Evolutionary conservation across 23 red algal genomes (phyloP), one percentile per base, ranked within the genome.

Genomic region (Agarophyton chilense): DNA sequence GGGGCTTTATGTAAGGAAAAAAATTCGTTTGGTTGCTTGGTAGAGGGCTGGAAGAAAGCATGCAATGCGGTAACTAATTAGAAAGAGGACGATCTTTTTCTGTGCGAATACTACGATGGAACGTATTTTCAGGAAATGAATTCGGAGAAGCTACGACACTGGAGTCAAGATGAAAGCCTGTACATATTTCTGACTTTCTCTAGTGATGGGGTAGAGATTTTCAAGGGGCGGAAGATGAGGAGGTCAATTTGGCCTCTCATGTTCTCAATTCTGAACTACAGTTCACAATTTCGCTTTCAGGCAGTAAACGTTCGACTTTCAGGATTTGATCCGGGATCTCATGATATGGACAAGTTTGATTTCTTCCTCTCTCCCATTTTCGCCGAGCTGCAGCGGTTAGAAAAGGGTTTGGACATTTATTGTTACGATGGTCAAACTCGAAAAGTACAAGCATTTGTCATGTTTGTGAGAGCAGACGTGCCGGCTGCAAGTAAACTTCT

Each of bases 61-160:
- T n/a, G n/a, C n/a, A n/a, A n/a, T n/a, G n/a, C n/a, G n/a, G n/a
- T n/a, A n/a, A n/a, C n/a, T n/a, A n/a, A n/a, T n/a, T n/a, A n/a
- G n/a, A n/a, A n/a, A n/a, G n/a, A n/a, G n/a, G n/a, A n/a, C n/a
- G n/a, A n/a, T n/a, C n/a, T n/a, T n/a, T n/a, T n/a, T n/a, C n/a
- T n/a, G n/a, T n/a, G n/a, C n/a, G n/a, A n/a, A n/a, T 77, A 77
- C 39, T 77, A 77, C 71, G 3, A 49, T 31, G 71, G 71, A 1
- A 2, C 22, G 18, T 52, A 52, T 13, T 77, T 77, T n/a, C 36
- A n/a, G 11, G 43, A 28, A 4, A 50, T 40, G 49, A 35, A 77
- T 10, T 21, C 2, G 11, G 49, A 53, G 10, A 43, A 34, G 39
- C 9, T 77, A 41, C 13, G 10, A 32, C 24, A 35, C 9, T 77